phyloP scores from a whole-genome alignment of 2,329 filamentous ascomycete species.

The Triangularia verruculosa region DNA sequence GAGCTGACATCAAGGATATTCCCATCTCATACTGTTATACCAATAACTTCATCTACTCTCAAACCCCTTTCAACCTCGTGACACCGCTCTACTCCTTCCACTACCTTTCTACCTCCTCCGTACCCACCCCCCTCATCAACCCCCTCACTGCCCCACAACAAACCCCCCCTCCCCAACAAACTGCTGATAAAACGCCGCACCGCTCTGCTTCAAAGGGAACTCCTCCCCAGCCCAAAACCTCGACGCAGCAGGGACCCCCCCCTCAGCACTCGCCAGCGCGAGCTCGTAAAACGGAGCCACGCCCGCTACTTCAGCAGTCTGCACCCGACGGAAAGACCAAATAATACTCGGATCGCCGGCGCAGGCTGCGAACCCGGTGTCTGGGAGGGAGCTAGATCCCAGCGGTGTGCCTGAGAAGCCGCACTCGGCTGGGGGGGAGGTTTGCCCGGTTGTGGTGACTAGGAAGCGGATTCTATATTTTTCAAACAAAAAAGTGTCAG shows the following conservation, averaged over 20 bases:
- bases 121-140: neutral
- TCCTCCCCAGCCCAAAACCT: slow-evolving; percentile 13
- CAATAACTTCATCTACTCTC: no score
- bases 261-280: slow-evolving; percentile 20
- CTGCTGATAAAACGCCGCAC: slow-evolving; percentile 11
- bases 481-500: no score
- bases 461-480: slow-evolving; percentile 22
- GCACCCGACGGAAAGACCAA: slow-evolving; percentile 22
- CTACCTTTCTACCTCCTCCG: no score
- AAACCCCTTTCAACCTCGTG: no score
- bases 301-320: neutral
- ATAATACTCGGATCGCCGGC: slow-evolving; percentile 39
- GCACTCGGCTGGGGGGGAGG: slow-evolving; percentile 17
- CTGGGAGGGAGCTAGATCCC: slow-evolving; percentile 41
- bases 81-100: no score
- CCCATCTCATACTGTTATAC: no score
- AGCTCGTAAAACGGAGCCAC: slow-evolving; percentile 16
- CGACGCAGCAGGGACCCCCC: slow-evolving; percentile 6
- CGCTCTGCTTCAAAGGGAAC: slow-evolving; percentile 10
- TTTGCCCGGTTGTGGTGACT: slow-evolving; percentile 21
- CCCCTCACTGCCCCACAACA: neutral
- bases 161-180: slow-evolving; percentile 7
- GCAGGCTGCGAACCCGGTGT: slow-evolving; percentile 47
- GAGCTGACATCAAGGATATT: no score
- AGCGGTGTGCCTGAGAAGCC: slow-evolving; percentile 12